Percentiles rank a stretch among this genome's conserved stretches.
phyloP scores from a whole-genome alignment of 2,329 filamentous ascomycete genomes.

The Lasiodiplodia hormozganensis region DNA sequence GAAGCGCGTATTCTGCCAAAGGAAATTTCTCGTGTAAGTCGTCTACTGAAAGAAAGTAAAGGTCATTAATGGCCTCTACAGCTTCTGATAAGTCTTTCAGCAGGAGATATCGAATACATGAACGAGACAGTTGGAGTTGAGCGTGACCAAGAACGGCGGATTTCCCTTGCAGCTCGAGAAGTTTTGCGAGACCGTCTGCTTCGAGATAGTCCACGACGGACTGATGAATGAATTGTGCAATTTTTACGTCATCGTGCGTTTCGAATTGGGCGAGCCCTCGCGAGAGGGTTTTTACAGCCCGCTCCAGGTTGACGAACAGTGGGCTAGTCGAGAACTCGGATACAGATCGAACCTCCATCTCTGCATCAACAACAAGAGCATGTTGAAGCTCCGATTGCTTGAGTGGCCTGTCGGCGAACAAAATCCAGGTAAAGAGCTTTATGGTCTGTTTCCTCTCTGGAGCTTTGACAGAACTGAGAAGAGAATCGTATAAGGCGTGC shows the following conservation, averaged over 20 bases:
- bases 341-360: background rate
- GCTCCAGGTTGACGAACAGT: background rate
- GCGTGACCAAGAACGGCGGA: background rate
- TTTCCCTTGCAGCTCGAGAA: background rate
- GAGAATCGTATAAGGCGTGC: background rate
- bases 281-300: background rate
- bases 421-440: background rate
- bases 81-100: background rate
- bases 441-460: background rate
- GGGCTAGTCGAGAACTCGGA: background rate
- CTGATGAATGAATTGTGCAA: conserved; percentile 8
- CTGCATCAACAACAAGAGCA: background rate
- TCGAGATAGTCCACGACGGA: background rate
- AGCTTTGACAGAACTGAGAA: background rate
- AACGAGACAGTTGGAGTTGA: background rate
- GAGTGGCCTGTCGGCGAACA: background rate
- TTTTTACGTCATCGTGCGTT: too few species aligned
- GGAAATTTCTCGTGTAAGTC: too few species aligned
- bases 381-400: background rate
- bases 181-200: background rate
- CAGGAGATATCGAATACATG: conserved; percentile 1
- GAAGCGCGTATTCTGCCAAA: background rate
- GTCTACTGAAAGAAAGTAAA: too few species aligned
- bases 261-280: background rate
- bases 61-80: background rate